Percentiles rank a stretch among this genome's conserved stretches.
Conservation (phyloP, 2,329 filamentous ascomycete genomes). For the Ophiostoma australiae region DNA sequence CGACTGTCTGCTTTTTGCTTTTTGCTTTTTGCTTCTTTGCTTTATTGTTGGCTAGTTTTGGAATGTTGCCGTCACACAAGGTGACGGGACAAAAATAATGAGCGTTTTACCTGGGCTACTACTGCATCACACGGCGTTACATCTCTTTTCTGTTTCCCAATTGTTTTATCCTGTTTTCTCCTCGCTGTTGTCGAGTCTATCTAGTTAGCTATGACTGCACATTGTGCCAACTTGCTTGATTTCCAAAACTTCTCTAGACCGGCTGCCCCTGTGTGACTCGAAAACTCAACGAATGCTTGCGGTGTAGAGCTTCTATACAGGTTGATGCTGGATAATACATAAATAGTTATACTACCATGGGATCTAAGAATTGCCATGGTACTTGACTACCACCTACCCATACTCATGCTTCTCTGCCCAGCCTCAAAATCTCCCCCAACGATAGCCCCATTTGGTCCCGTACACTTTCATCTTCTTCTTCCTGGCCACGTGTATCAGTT, state of each 20-base stretch:
- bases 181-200: not conserved
- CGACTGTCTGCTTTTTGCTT: slow-evolving; percentile 24
- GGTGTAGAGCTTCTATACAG: not conserved
- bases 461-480: not conserved
- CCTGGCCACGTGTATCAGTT: too few relatives aligned
- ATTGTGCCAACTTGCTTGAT: slow-evolving; percentile 1
- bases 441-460: not conserved
- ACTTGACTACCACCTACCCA: not conserved
- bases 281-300: not conserved
- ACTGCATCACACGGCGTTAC: slow-evolving; percentile 15
- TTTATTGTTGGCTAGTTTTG: slow-evolving; percentile 24
- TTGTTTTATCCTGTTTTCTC: not conserved
- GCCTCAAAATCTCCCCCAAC: not conserved
- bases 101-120: not conserved
- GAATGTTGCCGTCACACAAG: not conserved
- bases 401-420: not conserved
- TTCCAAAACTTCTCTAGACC: not conserved
- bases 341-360: not conserved
- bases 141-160: slow-evolving; percentile 16
- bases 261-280: not conserved
- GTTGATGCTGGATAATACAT: not conserved
- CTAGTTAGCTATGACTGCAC: slow-evolving; percentile 1
- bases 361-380: not conserved
- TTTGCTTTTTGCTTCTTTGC: not conserved
- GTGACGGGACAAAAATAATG: slow-evolving; percentile 5